These are phyloP conservation scores for Thelephora ganbajun DNA, from an alignment of 768 basidiomycete species.

Conservation along the genomic window DNA sequence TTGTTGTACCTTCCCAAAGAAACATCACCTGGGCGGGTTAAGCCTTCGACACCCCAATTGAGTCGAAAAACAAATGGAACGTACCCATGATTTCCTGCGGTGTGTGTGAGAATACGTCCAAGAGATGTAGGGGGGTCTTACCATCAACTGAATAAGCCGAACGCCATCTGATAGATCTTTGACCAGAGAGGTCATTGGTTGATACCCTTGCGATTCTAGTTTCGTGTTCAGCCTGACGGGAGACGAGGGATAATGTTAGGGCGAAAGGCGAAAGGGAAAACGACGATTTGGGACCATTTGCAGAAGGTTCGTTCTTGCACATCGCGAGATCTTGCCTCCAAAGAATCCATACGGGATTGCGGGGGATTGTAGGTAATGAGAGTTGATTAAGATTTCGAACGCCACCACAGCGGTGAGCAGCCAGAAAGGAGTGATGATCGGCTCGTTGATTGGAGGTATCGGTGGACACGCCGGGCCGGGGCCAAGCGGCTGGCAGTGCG, in stretches of 20 bases:
- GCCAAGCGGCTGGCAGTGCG: too few species aligned
- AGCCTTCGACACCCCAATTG: constrained; percentile 5
- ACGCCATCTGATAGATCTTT: constrained; percentile 92
- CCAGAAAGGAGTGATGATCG: too few species aligned
- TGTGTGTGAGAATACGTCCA: not conserved
- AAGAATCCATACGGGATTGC: constrained; percentile 33
- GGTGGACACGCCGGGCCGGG: too few species aligned
- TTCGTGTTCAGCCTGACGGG: constrained; percentile 86
- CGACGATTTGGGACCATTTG: constrained; percentile 50
- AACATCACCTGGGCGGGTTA: constrained; percentile 46
- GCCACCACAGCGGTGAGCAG: too few species aligned
- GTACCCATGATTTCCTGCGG: constrained; percentile 91
- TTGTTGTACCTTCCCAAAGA: constrained; percentile 94
- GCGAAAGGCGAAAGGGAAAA: constrained; percentile 1
- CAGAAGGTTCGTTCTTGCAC: constrained; percentile 61
- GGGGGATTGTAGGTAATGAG: too few species aligned
- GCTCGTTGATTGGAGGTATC: too few species aligned
- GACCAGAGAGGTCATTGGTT: constrained; percentile 80
- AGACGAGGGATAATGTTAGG: not conserved
- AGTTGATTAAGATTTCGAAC: too few species aligned
- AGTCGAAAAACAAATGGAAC: constrained; percentile 6
- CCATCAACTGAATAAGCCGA: constrained; percentile 90
- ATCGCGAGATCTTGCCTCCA: constrained; percentile 43
- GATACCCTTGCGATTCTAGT: constrained; percentile 72
- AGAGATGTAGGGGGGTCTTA: constrained; percentile 14